Percentiles rank a stretch among this genome's conserved stretches.
phyloP scores from a whole-genome alignment of 176 grass and related monocot genomes.

The Olyra latifolia region DNA sequence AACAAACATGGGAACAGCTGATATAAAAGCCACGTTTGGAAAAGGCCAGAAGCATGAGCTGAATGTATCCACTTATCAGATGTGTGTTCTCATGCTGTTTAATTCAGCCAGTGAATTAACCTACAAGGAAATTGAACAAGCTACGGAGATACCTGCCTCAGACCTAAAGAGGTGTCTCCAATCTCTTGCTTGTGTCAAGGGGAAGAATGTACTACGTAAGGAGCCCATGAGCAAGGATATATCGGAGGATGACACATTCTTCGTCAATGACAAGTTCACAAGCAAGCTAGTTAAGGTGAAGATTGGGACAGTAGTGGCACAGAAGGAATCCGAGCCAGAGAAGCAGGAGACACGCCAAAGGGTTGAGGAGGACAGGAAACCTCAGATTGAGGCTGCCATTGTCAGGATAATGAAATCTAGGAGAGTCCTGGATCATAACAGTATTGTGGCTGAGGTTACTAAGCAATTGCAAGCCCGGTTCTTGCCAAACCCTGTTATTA shows the following conservation, averaged over 20 bases:
- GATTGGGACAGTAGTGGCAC: constrained; percentile 89
- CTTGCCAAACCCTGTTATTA: constrained; percentile 93
- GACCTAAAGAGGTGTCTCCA: constrained; percentile 97
- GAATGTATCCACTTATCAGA: constrained; percentile 99
- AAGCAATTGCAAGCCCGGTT: constrained; percentile 89
- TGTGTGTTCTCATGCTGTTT: constrained; percentile 95
- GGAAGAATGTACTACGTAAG: constrained; percentile 93
- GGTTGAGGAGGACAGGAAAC: constrained; percentile 96
- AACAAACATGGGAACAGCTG: constrained; percentile 97
- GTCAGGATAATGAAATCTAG: constrained; percentile 97
- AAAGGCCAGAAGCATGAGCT: constrained; percentile 93
- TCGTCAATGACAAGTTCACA: constrained; percentile 92
- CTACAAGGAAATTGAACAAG: constrained; percentile 84
- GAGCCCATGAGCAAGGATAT: constrained; percentile 99
- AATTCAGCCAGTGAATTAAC: constrained; percentile 60
- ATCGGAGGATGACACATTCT: constrained; percentile 89
- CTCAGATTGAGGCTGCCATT: constrained; percentile 95
- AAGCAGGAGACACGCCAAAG: constrained; percentile 97
- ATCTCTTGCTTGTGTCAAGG: constrained; percentile 96
- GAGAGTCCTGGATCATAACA: constrained; percentile 92
- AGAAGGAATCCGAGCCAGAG: constrained; percentile 97
- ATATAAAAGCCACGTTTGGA: constrained; percentile 91
- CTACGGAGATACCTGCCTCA: constrained; percentile 75
- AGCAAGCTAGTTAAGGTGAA: constrained; percentile 98
- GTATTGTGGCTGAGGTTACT: constrained; percentile 90